phyloP scores from a whole-genome alignment of 1,284 basidiomycete species.

The Tilletia caries region DNA sequence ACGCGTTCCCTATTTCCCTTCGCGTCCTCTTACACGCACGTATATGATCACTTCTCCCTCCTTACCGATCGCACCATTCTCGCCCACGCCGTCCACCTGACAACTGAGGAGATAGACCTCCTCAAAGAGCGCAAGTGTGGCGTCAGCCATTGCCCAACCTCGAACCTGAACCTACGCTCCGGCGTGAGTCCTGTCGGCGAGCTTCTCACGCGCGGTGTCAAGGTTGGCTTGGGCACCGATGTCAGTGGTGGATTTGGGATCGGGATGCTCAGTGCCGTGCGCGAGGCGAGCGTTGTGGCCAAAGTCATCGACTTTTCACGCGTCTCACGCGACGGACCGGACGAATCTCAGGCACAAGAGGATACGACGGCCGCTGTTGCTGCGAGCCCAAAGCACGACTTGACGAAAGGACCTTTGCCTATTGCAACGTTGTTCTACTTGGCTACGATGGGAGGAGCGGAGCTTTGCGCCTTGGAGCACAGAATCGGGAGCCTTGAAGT shows the following conservation, averaged over 20 bases:
- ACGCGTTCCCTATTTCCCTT: conserved; percentile 66
- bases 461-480: conserved; percentile 70
- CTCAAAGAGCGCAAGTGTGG: conserved; percentile 70
- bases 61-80: conserved; percentile 77
- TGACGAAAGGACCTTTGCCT: conserved; percentile 66
- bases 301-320: conserved; percentile 63
- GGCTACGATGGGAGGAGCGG: conserved; percentile 86
- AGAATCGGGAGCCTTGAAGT: conserved; percentile 73
- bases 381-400: conserved; percentile 45
- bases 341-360: conserved; percentile 24
- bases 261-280: conserved; percentile 78
- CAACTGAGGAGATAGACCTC: conserved; percentile 67
- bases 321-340: conserved; percentile 30
- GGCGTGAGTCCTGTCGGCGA: conserved; percentile 75
- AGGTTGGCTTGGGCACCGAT: conserved; percentile 80
- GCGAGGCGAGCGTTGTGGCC: conserved; percentile 75
- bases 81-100: conserved; percentile 83
- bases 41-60: conserved; percentile 78
- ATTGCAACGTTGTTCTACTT: conserved; percentile 79
- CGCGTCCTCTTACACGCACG: conserved; percentile 55
- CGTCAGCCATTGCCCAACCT: conserved; percentile 83
- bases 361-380: not conserved
- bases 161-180: conserved; percentile 81
- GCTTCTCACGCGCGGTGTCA: conserved; percentile 78
- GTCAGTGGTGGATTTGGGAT: conserved; percentile 82